Conservation (phyloP, 176 grass and related monocot species). For the Aegilops umbellulata region DNA sequence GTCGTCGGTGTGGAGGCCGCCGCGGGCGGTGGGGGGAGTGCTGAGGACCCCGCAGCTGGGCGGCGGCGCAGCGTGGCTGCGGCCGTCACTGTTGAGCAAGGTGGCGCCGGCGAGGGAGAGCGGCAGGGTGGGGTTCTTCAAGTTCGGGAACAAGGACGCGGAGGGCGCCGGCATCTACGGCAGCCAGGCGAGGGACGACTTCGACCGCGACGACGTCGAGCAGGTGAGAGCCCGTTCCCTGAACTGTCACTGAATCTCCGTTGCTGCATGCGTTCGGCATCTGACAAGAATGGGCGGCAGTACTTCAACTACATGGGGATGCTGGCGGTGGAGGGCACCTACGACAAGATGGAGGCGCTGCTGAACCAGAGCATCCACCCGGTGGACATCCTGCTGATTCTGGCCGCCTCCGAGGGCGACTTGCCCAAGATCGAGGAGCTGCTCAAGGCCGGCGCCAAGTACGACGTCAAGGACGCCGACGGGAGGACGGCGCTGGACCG, state of each 20-base stretch:
- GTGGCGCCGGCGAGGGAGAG: conserved; percentile 45
- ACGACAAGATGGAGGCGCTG: conserved; percentile 98
- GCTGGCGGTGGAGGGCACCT: conserved; percentile 96
- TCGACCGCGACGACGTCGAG: conserved; percentile 94
- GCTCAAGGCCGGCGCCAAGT: conserved; percentile 73
- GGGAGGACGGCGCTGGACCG: conserved; percentile 78
- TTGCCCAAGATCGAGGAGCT: conserved; percentile 96
- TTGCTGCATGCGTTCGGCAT: neutral
- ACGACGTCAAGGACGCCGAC: conserved; percentile 83
- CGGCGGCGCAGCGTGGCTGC: conserved; percentile 13
- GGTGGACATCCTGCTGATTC: conserved; percentile 88
- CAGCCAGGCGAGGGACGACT: conserved; percentile 84
- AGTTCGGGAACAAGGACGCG: conserved; percentile 76
- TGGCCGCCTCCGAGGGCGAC: conserved; percentile 86
- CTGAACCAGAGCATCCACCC: conserved; percentile 86
- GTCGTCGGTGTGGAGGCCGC: conserved; percentile 7
- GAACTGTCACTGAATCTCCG: neutral
- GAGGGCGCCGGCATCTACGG: conserved; percentile 89
- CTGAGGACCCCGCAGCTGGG: conserved; percentile 47
- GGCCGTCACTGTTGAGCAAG: conserved; percentile 31
- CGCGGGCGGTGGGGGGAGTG: conserved; percentile 5
- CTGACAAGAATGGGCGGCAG: conserved; percentile 30
- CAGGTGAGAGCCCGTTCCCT: conserved; percentile 46
- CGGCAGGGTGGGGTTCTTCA: conserved; percentile 65
- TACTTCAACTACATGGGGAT: conserved; percentile 99